These are phyloP conservation scores for Marasmius tenuissimus DNA, from an alignment of 1,284 basidiomycete species.

Conservation along the genomic window DNA sequence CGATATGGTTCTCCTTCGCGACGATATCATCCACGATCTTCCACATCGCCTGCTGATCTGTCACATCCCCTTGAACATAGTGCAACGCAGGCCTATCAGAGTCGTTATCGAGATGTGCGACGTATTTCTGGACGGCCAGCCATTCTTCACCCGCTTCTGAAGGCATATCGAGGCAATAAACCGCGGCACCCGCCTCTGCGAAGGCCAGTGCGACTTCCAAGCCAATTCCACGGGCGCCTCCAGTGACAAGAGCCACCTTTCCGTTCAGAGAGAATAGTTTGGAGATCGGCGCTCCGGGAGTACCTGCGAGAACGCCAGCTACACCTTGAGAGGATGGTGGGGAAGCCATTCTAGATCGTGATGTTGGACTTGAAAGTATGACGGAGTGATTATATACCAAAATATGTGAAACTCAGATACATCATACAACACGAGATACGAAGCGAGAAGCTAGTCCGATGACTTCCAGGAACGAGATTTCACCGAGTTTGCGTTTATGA, in stretches of 20 bases:
- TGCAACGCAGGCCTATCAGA: conserved; percentile 46
- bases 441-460: too few species aligned
- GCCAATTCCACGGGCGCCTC: conserved; percentile 79
- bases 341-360: not conserved
- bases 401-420: too few species aligned
- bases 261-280: conserved; percentile 74
- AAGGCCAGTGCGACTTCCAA: conserved; percentile 80
- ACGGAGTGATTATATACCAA: too few species aligned
- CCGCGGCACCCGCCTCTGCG: conserved; percentile 74
- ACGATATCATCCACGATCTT: conserved; percentile 57
- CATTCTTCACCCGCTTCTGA: conserved; percentile 67
- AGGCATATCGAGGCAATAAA: conserved; percentile 79
- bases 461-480: too few species aligned
- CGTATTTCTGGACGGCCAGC: conserved; percentile 53
- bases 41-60: conserved; percentile 61
- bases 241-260: conserved; percentile 78
- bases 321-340: not conserved
- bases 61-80: conserved; percentile 67
- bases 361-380: too few species aligned
- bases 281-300: conserved; percentile 50
- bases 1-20: conserved; percentile 62
- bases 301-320: not conserved
- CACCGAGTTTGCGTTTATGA: too few species aligned
- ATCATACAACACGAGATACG: too few species aligned
- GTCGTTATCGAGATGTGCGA: conserved; percentile 43